A percentile compares a stretch with the other conserved stretches of the same genome.
These are phyloP conservation scores for Chlamydomonas sp. DNA, from an alignment of 139 green algal genomes.

Conservation along the genomic window DNA sequence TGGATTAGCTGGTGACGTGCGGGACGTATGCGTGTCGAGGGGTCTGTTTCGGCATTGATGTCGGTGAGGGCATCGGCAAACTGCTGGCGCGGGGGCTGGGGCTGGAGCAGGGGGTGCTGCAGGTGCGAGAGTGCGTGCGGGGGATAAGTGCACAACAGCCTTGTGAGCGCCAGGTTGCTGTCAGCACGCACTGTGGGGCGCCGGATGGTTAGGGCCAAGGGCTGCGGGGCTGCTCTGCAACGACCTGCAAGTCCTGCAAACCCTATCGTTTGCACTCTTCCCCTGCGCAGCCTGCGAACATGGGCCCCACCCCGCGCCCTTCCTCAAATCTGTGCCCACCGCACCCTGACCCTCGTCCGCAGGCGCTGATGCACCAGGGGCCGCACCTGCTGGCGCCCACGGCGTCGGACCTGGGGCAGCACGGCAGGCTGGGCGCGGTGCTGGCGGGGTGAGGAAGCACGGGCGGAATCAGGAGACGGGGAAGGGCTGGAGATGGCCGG, in stretches of 20 bases:
- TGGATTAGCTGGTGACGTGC: too few species aligned
- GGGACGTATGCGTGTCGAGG: too few species aligned
- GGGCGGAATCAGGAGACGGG: not conserved
- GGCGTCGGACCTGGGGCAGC: constrained; percentile 75
- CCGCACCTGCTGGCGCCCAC: constrained; percentile 95
- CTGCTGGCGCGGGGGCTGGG: constrained; percentile 2
- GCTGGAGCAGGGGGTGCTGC: not conserved
- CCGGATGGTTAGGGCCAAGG: too few species aligned
- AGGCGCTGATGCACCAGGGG: constrained; percentile 73
- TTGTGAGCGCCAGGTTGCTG: too few species aligned
- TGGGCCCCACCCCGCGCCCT: too few species aligned
- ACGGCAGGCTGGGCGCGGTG: constrained; percentile 70
- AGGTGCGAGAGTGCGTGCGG: not conserved
- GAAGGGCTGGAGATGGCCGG: too few species aligned
- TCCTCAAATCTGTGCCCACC: not conserved
- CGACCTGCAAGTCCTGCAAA: not conserved
- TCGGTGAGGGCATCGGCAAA: too few species aligned
- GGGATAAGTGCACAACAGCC: too few species aligned
- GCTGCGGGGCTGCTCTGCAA: too few species aligned
- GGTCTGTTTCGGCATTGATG: too few species aligned
- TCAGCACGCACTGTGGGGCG: too few species aligned
- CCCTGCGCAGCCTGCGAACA: too few species aligned
- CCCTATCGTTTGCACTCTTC: not conserved
- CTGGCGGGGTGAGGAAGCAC: constrained; percentile 52
- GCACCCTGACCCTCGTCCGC: not conserved